These are phyloP conservation scores for Penicillium mononematosum DNA, from an alignment of 495 filamentous ascomycete genomes.

Conservation along the genomic window DNA sequence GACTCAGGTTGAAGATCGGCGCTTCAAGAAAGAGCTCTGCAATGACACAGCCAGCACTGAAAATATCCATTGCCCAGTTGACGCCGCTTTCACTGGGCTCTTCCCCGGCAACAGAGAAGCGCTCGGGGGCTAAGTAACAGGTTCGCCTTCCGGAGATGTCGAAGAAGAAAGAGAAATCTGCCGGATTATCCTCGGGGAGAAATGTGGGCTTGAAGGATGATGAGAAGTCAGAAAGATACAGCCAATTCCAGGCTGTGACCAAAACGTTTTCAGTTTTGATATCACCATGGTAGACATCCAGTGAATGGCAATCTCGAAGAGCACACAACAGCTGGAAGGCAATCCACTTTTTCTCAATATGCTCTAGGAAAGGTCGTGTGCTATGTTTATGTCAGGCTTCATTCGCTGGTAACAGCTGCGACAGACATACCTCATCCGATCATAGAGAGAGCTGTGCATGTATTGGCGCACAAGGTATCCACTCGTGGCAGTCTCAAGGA, in stretches of 20 bases:
- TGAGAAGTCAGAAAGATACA: conserved; percentile 95
- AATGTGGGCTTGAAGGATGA: conserved; percentile 93
- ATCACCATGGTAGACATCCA: conserved; percentile 94
- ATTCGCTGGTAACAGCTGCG: background rate
- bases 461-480: conserved; percentile 96
- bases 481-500: conserved; percentile 84
- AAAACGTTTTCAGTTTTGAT: conserved; percentile 97
- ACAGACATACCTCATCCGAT: conserved; percentile 72
- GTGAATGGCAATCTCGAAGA: conserved; percentile 84
- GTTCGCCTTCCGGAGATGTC: conserved; percentile 88
- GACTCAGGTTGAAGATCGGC: conserved; percentile 87
- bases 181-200: conserved; percentile 94
- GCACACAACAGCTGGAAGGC: conserved; percentile 94
- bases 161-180: conserved; percentile 96
- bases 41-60: conserved; percentile 95
- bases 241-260: conserved; percentile 99
- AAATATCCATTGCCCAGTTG: conserved; percentile 98
- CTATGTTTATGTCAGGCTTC: conserved; percentile 43
- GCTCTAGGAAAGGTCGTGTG: conserved; percentile 94
- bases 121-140: conserved; percentile 95
- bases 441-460: conserved; percentile 94
- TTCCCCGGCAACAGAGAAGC: conserved; percentile 73
- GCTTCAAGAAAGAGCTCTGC: conserved; percentile 96
- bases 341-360: conserved; percentile 98
- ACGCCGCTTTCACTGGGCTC: conserved; percentile 60